Evolutionary conservation across 331 rosid species (phyloP).

Genomic region (Cydonia oblonga): DNA sequence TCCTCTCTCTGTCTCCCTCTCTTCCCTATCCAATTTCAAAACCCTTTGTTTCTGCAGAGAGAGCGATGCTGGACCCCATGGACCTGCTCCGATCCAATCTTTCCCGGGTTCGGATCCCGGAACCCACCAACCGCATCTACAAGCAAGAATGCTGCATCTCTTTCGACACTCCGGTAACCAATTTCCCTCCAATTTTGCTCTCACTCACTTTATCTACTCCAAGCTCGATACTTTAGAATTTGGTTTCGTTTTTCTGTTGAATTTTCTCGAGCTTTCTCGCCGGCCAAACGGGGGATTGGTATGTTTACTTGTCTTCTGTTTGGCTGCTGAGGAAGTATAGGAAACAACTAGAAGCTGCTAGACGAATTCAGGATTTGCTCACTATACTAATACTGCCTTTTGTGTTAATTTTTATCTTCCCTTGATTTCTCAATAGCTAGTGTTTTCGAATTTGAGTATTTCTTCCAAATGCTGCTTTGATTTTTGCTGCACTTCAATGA

Average conservation of each 20-base stretch:
- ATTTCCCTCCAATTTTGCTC: neutral
- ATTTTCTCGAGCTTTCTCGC: neutral
- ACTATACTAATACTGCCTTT: neutral
- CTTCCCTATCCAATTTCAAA: neutral
- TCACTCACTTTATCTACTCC: neutral
- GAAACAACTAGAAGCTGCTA: neutral
- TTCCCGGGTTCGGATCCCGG: slow-evolving; percentile 85
- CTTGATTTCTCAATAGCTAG: no score
- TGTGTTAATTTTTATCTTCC: no score
- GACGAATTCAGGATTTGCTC: neutral
- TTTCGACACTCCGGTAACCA: slow-evolving; percentile 70
- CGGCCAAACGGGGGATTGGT: neutral
- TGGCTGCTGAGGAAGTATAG: neutral
- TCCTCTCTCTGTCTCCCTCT: neutral
- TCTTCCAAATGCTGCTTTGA: neutral
- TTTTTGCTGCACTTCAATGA: neutral
- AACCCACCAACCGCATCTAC: slow-evolving; percentile 95
- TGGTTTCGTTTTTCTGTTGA: neutral
- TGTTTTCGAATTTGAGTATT: neutral
- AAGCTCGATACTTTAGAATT: neutral
- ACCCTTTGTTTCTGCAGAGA: neutral
- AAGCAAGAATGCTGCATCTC: slow-evolving; percentile 95
- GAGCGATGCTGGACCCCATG: slow-evolving; percentile 36
- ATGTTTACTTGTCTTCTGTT: neutral
- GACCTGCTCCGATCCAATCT: slow-evolving; percentile 79